Conservation (phyloP, 1,284 basidiomycete genomes). For the Sphaerobolus stellatus region DNA sequence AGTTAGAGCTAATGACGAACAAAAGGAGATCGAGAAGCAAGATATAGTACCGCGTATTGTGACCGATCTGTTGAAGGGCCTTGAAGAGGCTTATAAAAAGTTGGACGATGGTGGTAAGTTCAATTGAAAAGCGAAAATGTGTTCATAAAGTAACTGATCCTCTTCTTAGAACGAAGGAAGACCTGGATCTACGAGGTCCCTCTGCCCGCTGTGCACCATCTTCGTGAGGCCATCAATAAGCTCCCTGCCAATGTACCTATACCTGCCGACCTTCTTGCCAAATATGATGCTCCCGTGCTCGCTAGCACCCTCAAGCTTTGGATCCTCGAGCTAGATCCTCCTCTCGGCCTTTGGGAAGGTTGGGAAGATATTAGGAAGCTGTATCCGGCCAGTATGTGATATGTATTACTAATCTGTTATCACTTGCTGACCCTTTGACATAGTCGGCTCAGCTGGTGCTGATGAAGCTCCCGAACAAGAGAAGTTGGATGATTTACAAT, state of each 20-base stretch:
- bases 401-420: not conserved
- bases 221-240: slow-evolving; percentile 80
- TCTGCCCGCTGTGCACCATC: slow-evolving; percentile 74
- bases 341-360: slow-evolving; percentile 78
- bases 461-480: slow-evolving; percentile 55
- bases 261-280: slow-evolving; percentile 53
- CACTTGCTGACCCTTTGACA: slow-evolving; percentile 13
- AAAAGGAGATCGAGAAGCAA: slow-evolving; percentile 43
- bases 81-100: slow-evolving; percentile 65
- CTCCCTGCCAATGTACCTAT: slow-evolving; percentile 66
- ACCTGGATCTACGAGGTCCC: slow-evolving; percentile 92
- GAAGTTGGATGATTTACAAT: slow-evolving; percentile 65
- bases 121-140: not conserved
- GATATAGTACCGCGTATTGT: slow-evolving; percentile 69
- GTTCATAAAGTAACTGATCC: slow-evolving; percentile 3
- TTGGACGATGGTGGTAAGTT: slow-evolving; percentile 64
- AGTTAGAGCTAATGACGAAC: slow-evolving; percentile 49
- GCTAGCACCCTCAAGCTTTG: slow-evolving; percentile 85
- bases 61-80: slow-evolving; percentile 61
- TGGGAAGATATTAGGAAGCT: slow-evolving; percentile 87
- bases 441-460: slow-evolving; percentile 57
- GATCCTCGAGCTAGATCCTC: slow-evolving; percentile 82
- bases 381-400: slow-evolving; percentile 60
- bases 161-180: slow-evolving; percentile 74
- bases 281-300: slow-evolving; percentile 83